These are phyloP conservation scores for Pythium dissimile DNA, from an alignment of 352 stramenopile species.

Conservation along the genomic window DNA sequence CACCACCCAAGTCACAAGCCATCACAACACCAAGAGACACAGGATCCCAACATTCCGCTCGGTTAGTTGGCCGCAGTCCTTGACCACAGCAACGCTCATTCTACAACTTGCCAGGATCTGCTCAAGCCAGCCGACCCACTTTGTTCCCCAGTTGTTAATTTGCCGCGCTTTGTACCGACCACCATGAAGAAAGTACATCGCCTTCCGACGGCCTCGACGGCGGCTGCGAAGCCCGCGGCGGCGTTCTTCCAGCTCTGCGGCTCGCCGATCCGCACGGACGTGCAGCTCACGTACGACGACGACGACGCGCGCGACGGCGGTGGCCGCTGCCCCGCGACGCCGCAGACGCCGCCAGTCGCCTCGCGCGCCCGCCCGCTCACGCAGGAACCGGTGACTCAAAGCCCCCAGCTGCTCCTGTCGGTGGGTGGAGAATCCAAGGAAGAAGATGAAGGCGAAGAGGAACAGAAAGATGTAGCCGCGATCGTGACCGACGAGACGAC, in stretches of 20 bases:
- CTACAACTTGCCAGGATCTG: not conserved
- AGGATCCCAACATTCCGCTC: too few species aligned
- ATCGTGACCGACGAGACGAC: not conserved
- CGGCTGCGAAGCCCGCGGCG: constrained; percentile 24
- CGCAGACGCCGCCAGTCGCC: constrained; percentile 21
- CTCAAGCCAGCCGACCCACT: too few species aligned
- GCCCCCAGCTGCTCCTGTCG: not conserved
- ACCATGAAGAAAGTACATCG: constrained; percentile 24
- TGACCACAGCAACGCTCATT: not conserved
- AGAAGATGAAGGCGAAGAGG: not conserved
- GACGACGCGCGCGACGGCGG: constrained; percentile 28
- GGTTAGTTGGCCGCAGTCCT: not conserved
- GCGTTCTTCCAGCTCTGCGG: constrained; percentile 73
- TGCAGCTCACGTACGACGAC: constrained; percentile 38
- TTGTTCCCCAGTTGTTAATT: not conserved
- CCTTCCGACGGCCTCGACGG: constrained; percentile 24
- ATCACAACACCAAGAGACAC: not conserved
- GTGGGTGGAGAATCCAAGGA: constrained; percentile 6
- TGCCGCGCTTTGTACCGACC: not conserved
- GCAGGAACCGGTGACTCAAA: not conserved
- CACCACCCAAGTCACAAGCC: not conserved
- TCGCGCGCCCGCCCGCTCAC: not conserved
- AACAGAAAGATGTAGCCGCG: not conserved
- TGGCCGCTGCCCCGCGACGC: constrained; percentile 30
- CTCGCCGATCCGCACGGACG: constrained; percentile 72